These are phyloP conservation scores for Testicularia cyperi DNA, from an alignment of 1,284 basidiomycete genomes.

Conservation along the genomic window DNA sequence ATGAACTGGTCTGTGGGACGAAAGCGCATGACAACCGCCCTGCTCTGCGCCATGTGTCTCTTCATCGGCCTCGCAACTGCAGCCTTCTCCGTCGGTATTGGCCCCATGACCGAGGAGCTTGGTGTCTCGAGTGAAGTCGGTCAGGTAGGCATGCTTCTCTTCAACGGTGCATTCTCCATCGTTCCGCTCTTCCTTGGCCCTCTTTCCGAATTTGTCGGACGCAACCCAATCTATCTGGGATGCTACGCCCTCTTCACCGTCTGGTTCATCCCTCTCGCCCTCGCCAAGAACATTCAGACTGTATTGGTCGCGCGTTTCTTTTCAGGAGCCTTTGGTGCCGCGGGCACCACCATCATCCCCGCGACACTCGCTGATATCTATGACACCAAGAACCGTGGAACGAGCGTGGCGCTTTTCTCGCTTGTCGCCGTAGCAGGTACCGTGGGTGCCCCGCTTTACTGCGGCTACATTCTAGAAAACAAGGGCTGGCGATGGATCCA, in stretches of 20 bases:
- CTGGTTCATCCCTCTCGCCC: slow-evolving; percentile 53
- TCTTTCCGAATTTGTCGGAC: slow-evolving; percentile 58
- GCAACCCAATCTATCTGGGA: slow-evolving; percentile 56
- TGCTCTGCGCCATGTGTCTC: slow-evolving; percentile 54
- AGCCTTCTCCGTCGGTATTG: slow-evolving; percentile 54
- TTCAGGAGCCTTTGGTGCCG: slow-evolving; percentile 56
- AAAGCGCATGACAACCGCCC: slow-evolving; percentile 47
- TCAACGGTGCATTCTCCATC: slow-evolving; percentile 49
- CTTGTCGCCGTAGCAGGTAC: slow-evolving; percentile 57
- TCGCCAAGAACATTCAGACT: slow-evolving; percentile 57
- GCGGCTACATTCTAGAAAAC: slow-evolving; percentile 53
- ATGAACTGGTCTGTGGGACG: slow-evolving; percentile 45
- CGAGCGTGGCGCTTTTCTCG: slow-evolving; percentile 59
- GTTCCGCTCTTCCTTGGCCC: slow-evolving; percentile 58
- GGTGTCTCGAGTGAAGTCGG: slow-evolving; percentile 51
- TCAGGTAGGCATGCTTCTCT: slow-evolving; percentile 56
- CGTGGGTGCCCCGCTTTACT: slow-evolving; percentile 50
- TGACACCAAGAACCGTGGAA: slow-evolving; percentile 50
- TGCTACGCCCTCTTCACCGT: slow-evolving; percentile 57
- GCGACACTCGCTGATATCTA: slow-evolving; percentile 51
- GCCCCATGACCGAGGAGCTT: slow-evolving; percentile 53
- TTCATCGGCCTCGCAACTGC: slow-evolving; percentile 58
- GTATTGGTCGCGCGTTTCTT: slow-evolving; percentile 55
- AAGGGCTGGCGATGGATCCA: slow-evolving; percentile 60
- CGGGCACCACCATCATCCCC: slow-evolving; percentile 51